These are phyloP conservation scores for Knoxdaviesia capensis DNA, from an alignment of 2,329 filamentous ascomycete species.

Conservation along the genomic window DNA sequence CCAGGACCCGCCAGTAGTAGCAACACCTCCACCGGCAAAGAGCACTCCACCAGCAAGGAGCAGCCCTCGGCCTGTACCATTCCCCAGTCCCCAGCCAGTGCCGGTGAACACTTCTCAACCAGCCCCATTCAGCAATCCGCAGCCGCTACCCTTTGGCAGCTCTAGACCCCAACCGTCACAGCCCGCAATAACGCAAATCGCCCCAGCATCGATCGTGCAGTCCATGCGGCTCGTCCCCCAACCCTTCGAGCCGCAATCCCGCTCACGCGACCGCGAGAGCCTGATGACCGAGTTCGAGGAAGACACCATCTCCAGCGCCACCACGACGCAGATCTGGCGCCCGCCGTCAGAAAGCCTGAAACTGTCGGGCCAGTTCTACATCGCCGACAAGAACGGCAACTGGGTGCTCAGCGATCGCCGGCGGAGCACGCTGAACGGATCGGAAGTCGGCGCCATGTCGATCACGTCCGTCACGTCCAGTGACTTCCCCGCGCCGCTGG, in stretches of 20 bases:
- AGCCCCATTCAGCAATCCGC: not conserved
- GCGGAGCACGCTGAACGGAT: conserved; percentile 10
- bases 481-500: conserved; percentile 6
- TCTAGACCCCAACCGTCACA: not conserved
- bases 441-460: not conserved
- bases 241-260: conserved; percentile 2
- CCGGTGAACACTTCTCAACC: not conserved
- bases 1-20: too few species aligned
- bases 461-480: not conserved
- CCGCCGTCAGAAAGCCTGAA: conserved; percentile 24
- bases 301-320: conserved; percentile 15
- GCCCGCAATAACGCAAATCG: not conserved
- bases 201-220: not conserved
- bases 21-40: too few species aligned
- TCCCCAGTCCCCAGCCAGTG: not conserved
- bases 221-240: not conserved
- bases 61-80: too few species aligned
- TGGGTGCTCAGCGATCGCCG: conserved; percentile 25
- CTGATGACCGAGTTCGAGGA: conserved; percentile 32
- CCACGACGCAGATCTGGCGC: conserved; percentile 26
- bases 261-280: conserved; percentile 16
- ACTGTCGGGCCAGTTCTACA: conserved; percentile 25
- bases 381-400: conserved; percentile 31
- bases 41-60: too few species aligned
- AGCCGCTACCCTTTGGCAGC: not conserved